phyloP scores from a whole-genome alignment of 805 yeast genomes.

The Saccharomycopsis capsularis region DNA sequence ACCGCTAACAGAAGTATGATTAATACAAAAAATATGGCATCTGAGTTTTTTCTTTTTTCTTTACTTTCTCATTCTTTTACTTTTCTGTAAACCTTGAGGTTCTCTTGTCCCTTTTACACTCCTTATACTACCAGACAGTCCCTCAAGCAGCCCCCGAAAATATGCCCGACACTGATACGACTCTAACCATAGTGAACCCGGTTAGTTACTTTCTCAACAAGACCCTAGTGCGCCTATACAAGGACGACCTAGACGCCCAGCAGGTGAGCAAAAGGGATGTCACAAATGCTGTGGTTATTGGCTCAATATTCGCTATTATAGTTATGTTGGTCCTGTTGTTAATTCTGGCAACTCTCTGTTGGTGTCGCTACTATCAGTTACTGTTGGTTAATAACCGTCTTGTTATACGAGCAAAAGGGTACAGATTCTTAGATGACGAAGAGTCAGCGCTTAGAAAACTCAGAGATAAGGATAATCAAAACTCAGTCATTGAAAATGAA shows the following conservation, averaged over 20 bases:
- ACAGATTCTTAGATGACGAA: conserved; percentile 1
- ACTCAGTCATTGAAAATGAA: neutral
- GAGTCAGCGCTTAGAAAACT: neutral
- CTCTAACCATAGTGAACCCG: neutral
- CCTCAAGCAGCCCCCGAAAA: too few relatives aligned
- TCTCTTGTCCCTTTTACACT: too few relatives aligned
- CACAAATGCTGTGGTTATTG: conserved; percentile 15
- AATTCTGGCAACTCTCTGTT: conserved; percentile 1
- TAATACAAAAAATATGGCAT: too few relatives aligned
- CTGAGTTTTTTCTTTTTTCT: too few relatives aligned
- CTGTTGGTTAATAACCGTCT: conserved; percentile 1
- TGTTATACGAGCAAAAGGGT: conserved; percentile 8
- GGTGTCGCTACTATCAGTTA: conserved; percentile 8
- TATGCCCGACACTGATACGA: too few relatives aligned
- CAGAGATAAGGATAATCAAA: neutral
- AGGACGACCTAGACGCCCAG: neutral
- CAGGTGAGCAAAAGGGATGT: conserved; percentile 14
- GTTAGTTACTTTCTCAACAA: neutral
- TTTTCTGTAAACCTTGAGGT: too few relatives aligned
- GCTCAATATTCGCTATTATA: conserved; percentile 9
- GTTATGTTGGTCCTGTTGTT: neutral
- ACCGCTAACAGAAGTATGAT: too few relatives aligned
- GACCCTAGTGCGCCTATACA: conserved; percentile 1
- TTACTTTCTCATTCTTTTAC: too few relatives aligned
- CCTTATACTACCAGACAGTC: too few relatives aligned